These are phyloP conservation scores for Trifolium dubium DNA, from an alignment of 306 rosid genomes.

Conservation along the genomic window DNA sequence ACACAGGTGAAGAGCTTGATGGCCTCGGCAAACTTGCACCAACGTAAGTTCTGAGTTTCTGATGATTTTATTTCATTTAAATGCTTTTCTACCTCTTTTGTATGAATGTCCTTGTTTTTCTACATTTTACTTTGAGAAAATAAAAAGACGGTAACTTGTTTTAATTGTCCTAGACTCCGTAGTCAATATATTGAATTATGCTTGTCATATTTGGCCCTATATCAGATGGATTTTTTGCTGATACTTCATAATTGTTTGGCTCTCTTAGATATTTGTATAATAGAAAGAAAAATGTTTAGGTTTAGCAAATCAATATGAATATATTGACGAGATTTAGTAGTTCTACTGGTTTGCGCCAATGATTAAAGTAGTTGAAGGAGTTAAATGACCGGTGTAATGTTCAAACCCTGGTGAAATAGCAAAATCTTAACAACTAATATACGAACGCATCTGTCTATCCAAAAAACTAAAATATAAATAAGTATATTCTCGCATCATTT, in stretches of 20 bases:
- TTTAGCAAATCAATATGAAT: slow-evolving; percentile 11
- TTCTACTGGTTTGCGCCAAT: too few species aligned
- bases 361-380: not conserved
- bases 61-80: slow-evolving; percentile 24
- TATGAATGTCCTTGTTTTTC: slow-evolving; percentile 5
- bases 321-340: not conserved
- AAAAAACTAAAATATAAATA: too few species aligned
- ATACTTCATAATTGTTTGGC: not conserved
- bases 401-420: not conserved
- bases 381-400: not conserved
- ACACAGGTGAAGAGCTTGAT: slow-evolving; percentile 87
- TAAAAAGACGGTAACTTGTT: not conserved
- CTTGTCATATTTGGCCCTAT: slow-evolving; percentile 17
- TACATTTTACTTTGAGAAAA: slow-evolving; percentile 20
- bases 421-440: not conserved
- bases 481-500: not conserved
- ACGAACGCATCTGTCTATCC: too few species aligned
- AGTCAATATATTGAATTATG: not conserved
- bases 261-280: slow-evolving; percentile 10
- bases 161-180: not conserved
- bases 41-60: slow-evolving; percentile 64
- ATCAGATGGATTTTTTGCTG: not conserved
- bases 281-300: not conserved
- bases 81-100: not conserved
- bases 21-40: slow-evolving; percentile 98